Conservation (phyloP, 2,329 filamentous ascomycete genomes). For the Xylaria sp. region DNA sequence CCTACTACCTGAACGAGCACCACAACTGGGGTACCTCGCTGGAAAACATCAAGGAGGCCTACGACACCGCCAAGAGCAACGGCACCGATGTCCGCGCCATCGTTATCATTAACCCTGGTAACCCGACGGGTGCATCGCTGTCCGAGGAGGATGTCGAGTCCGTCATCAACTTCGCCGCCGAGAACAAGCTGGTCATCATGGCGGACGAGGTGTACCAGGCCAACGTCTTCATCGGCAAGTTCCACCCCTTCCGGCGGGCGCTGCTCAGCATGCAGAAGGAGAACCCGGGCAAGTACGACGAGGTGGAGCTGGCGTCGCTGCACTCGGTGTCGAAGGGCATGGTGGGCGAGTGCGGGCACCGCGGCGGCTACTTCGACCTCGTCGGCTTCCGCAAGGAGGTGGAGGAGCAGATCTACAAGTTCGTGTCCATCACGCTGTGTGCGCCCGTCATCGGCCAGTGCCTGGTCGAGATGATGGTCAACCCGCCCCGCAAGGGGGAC, state of each 20-base stretch:
- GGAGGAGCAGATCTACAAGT: slow-evolving; percentile 95
- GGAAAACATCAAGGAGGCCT: slow-evolving; percentile 71
- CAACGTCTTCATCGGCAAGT: slow-evolving; percentile 93
- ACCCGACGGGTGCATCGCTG: slow-evolving; percentile 90
- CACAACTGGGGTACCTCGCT: slow-evolving; percentile 88
- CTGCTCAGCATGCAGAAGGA: slow-evolving; percentile 80
- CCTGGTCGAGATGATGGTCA: slow-evolving; percentile 96
- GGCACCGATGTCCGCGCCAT: slow-evolving; percentile 90
- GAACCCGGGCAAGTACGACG: slow-evolving; percentile 74
- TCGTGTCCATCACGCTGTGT: slow-evolving; percentile 95
- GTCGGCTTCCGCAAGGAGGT: slow-evolving; percentile 85
- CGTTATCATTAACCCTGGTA: slow-evolving; percentile 97
- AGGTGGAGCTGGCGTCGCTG: slow-evolving; percentile 85
- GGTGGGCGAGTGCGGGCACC: slow-evolving; percentile 97
- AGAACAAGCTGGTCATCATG: slow-evolving; percentile 85
- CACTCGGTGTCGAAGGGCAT: slow-evolving; percentile 98
- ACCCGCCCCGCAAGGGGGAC: slow-evolving; percentile 83
- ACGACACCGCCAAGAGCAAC: slow-evolving; percentile 72
- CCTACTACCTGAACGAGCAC: slow-evolving; percentile 90
- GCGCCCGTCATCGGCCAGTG: slow-evolving; percentile 95
- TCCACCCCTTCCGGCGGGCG: slow-evolving; percentile 92
- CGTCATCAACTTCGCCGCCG: slow-evolving; percentile 83
- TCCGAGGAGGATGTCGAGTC: slow-evolving; percentile 75
- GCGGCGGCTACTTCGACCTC: slow-evolving; percentile 96
- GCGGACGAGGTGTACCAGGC: slow-evolving; percentile 99